These are phyloP conservation scores for Waltergamsia citrina DNA, from an alignment of 2,329 filamentous ascomycete genomes.

Conservation along the genomic window DNA sequence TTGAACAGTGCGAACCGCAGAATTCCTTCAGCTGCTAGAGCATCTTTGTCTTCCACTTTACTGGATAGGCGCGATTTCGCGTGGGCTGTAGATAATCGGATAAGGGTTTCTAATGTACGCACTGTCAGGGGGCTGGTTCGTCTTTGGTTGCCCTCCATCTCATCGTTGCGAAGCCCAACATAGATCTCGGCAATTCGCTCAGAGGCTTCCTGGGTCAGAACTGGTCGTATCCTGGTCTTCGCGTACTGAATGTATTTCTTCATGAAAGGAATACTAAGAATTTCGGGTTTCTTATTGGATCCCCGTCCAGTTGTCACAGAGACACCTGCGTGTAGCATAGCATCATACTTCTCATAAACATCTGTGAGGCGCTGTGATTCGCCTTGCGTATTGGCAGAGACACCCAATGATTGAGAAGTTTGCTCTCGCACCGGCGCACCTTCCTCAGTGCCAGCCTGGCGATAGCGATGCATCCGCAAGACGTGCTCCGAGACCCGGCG, in stretches of 20 bases:
- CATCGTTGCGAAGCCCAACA: conserved; percentile 87
- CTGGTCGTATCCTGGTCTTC: conserved; percentile 81
- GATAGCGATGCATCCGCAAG: conserved; percentile 92
- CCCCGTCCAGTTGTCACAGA: conserved; percentile 67
- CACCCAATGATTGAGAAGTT: conserved; percentile 71
- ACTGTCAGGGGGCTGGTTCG: conserved; percentile 93
- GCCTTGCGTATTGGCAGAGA: conserved; percentile 71
- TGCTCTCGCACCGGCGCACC: conserved; percentile 91
- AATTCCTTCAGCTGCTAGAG: conserved; percentile 78
- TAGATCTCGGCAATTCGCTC: conserved; percentile 89
- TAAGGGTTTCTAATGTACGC: conserved; percentile 94
- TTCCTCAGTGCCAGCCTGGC: conserved; percentile 85
- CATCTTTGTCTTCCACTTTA: conserved; percentile 83
- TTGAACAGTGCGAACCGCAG: conserved; percentile 95
- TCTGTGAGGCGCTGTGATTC: conserved; percentile 69
- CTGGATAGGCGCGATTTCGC: conserved; percentile 86
- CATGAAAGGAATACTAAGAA: conserved; percentile 93
- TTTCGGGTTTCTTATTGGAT: conserved; percentile 67
- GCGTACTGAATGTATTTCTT: conserved; percentile 99
- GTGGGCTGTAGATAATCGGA: conserved; percentile 92
- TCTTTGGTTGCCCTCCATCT: conserved; percentile 87
- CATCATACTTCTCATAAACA: conserved; percentile 92
- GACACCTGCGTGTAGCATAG: conserved; percentile 90
- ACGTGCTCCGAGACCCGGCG: conserved; percentile 93
- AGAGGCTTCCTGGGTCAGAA: conserved; percentile 82